These are phyloP conservation scores for Fusarium virguliforme DNA, from an alignment of 2,329 filamentous ascomycete species.

Conservation along the genomic window DNA sequence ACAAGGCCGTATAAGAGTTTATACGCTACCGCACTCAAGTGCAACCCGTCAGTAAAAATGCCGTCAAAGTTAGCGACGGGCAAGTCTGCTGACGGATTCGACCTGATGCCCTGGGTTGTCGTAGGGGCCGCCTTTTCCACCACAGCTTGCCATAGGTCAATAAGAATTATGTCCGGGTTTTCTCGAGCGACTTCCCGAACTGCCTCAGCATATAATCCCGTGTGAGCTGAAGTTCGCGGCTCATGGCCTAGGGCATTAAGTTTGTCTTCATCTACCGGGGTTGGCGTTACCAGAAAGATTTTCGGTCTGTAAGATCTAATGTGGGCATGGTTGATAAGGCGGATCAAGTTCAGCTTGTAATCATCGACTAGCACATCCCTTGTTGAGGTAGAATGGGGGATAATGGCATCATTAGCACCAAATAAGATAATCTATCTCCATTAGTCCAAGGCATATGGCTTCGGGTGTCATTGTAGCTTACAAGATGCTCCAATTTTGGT, in stretches of 20 bases:
- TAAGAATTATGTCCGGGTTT: conserved; percentile 10
- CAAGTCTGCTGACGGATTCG: not conserved
- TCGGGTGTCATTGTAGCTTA: not conserved
- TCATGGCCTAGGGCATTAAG: conserved; percentile 11
- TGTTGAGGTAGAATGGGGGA: not conserved
- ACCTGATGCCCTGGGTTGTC: not conserved
- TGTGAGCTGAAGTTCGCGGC: conserved; percentile 6
- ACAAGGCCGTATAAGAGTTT: conserved; percentile 6
- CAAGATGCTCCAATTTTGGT: not conserved
- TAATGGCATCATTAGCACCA: conserved; percentile 1
- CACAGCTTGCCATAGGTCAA: conserved; percentile 14
- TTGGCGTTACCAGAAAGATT: conserved; percentile 6
- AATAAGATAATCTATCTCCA: not conserved
- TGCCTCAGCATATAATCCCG: conserved; percentile 8
- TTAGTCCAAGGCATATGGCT: not conserved
- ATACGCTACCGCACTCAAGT: not conserved
- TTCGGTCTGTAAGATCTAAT: not conserved
- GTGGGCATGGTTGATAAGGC: conserved; percentile 9
- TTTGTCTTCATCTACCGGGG: conserved; percentile 8
- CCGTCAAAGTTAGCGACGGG: not conserved
- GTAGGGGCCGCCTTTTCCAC: not conserved
- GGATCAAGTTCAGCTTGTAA: conserved; percentile 7
- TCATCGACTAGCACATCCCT: not conserved
- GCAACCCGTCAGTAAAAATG: conserved; percentile 7
- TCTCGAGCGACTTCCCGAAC: conserved; percentile 10